These are phyloP conservation scores for Postia placenta DNA, from an alignment of 768 basidiomycete genomes.

Conservation along the genomic window DNA sequence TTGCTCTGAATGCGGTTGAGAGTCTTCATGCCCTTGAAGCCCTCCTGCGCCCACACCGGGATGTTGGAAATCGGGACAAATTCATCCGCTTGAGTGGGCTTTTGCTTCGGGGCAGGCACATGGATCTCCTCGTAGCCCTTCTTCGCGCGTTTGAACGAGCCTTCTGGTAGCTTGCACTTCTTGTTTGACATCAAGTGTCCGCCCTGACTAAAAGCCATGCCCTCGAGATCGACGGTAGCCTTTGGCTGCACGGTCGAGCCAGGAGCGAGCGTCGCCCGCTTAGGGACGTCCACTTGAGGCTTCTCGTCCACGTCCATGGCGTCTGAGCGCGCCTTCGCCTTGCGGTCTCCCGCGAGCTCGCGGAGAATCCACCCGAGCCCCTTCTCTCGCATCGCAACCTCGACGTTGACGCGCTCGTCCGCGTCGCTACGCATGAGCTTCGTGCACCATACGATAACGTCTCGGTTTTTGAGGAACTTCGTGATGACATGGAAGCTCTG, in stretches of 20 bases:
- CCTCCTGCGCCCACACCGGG: conserved; percentile 83
- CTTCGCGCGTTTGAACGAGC: conserved; percentile 92
- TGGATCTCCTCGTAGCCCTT: conserved; percentile 99
- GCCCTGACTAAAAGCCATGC: conserved; percentile 94
- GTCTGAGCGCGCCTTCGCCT: conserved; percentile 47
- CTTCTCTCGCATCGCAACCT: conserved; percentile 98
- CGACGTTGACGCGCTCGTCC: conserved; percentile 86
- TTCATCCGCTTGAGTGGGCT: conserved; percentile 55
- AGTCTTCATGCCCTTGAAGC: conserved; percentile 70
- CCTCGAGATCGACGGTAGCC: conserved; percentile 80
- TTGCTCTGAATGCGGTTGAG: conserved; percentile 94
- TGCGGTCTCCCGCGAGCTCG: conserved; percentile 79
- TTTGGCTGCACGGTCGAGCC: conserved; percentile 87
- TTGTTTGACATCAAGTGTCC: conserved; percentile 98
- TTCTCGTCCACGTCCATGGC: conserved; percentile 80
- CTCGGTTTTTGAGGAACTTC: conserved; percentile 90
- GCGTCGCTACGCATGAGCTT: conserved; percentile 87
- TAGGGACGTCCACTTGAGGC: conserved; percentile 48
- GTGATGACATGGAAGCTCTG: conserved; percentile 86
- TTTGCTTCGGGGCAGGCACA: conserved; percentile 86
- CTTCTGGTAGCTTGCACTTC: conserved; percentile 95
- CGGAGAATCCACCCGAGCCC: conserved; percentile 94
- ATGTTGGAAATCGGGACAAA: conserved; percentile 65
- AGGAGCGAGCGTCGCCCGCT: conserved; percentile 81
- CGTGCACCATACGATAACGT: conserved; percentile 96